phyloP scores from a whole-genome alignment of 2,329 filamentous ascomycete genomes.

The Pestalotiopsis fici region DNA sequence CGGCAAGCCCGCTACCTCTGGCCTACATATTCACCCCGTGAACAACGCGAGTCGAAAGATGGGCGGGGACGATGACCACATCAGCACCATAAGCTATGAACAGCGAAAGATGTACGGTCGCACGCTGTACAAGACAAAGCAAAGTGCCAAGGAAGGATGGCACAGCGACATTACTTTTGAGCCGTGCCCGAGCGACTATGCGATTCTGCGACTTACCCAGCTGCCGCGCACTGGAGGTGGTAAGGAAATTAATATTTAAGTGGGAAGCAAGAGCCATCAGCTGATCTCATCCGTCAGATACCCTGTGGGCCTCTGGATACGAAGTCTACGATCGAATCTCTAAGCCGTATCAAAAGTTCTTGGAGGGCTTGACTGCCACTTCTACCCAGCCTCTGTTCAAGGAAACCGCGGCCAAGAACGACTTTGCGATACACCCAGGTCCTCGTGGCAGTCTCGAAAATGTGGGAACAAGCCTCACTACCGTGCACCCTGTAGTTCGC shows the following conservation, averaged over 20 bases:
- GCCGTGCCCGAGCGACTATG: not conserved
- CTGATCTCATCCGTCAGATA: constrained; percentile 30
- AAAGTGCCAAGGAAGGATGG: not conserved
- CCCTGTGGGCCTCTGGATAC: constrained; percentile 43
- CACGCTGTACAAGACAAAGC: not conserved
- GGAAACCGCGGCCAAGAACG: not conserved
- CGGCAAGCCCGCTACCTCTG: not conserved
- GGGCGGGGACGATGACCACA: not conserved
- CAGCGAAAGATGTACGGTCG: not conserved
- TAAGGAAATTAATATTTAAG: not conserved
- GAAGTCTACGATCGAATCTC: constrained; percentile 51
- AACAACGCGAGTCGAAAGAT: not conserved
- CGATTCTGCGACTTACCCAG: not conserved
- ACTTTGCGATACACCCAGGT: not conserved
- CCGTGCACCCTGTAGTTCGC: constrained; percentile 57
- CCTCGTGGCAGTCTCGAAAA: constrained; percentile 38
- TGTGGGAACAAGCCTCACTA: constrained; percentile 51
- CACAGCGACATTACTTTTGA: not conserved
- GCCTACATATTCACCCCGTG: not conserved
- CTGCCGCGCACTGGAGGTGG: not conserved
- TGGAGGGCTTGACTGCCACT: constrained; percentile 44
- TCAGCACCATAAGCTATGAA: not conserved
- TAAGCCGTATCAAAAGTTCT: constrained; percentile 46
- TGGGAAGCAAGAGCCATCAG: too few relatives aligned
- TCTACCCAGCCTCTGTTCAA: constrained; percentile 33